Evolutionary conservation across 2,329 filamentous ascomycete species (phyloP), one percentile per base, ranked within the genome.

Genomic region (Epicoccum nigrum): DNA sequence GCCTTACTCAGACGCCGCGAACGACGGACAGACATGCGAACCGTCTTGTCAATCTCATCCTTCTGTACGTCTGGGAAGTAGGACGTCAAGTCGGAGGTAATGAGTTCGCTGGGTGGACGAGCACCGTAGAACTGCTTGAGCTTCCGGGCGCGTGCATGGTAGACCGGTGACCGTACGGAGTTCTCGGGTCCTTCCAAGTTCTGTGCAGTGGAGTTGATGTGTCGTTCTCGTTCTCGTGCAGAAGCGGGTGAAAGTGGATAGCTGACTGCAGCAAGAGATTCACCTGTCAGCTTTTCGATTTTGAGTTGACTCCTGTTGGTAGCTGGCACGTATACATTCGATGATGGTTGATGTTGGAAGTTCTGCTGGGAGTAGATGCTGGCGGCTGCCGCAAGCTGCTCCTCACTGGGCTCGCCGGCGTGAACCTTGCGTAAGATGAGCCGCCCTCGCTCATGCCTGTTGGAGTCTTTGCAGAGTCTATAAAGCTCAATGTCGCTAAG

Each of bases 41-140:
- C 92, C 0, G 94, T 97, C 63, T 92, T 89, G 73, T 97, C 94
- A 69, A 99, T 97, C 63, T 96, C 91, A 70, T 96, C 92, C 48
- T 90, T 87, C 41, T 92, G 86, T 65, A 97, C 93, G 67, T 96
- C 92, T 0, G 94, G 94, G 81, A 99, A 99, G 79, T 97, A 99
- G 0, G 92, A 96, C 1, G 91, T 94, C 53, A 99, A 79, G 70
- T 99, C 94, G 17, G 94, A 96, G 20, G 93, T 93, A 69, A 99
- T 99, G 70, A 99, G 84, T 77, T 99, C 94, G 76, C 93, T 97
- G 1, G 94, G 94, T 15, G 94, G 94, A 63, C 94, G 83, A 58
- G 94, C 86, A 27, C 93, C 93, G 65, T 95, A 94, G 75, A 97
- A 97, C 59, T 89, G 88, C 59, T 89, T 86, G 37, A 92, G 78